Percentiles rank a stretch among this genome's conserved stretches.
Evolutionary conservation across 306 rosid species (phyloP).

Genomic region (Vigna unguiculata): DNA sequence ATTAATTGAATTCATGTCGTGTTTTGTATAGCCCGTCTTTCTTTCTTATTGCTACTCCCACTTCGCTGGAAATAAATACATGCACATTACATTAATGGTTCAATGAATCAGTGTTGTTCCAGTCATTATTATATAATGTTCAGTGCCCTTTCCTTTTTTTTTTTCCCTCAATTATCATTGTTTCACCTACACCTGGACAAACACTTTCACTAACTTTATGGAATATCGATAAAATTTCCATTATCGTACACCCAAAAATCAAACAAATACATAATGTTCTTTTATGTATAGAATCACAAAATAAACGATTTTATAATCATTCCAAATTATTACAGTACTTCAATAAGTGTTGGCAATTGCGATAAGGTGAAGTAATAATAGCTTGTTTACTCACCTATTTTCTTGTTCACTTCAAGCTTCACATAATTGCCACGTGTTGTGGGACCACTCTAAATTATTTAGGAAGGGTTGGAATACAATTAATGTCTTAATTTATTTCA

Average conservation of each 20-base stretch:
- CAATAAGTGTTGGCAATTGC: not conserved
- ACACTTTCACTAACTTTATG: not conserved
- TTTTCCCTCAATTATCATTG: not conserved
- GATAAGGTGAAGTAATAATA: not conserved
- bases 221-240: not conserved
- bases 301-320: too few species aligned
- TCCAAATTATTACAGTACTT: too few species aligned
- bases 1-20: not conserved
- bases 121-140: not conserved
- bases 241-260: not conserved
- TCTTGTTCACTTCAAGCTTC: not conserved
- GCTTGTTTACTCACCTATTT: not conserved
- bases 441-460: conserved; percentile 6
- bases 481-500: not conserved
- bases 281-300: too few species aligned
- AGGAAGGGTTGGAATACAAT: not conserved
- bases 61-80: not conserved
- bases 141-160: not conserved
- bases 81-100: not conserved
- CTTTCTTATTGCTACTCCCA: conserved; percentile 13
- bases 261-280: too few species aligned
- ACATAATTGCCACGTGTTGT: conserved; percentile 5
- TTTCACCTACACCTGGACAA: conserved; percentile 20
- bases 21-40: conserved; percentile 10
- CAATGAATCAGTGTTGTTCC: too few species aligned